Percentiles rank a stretch among this genome's conserved stretches.
Evolutionary conservation across 2,329 filamentous ascomycete genomes (phyloP).

Genomic region (Pseudogymnoascus sp.): DNA sequence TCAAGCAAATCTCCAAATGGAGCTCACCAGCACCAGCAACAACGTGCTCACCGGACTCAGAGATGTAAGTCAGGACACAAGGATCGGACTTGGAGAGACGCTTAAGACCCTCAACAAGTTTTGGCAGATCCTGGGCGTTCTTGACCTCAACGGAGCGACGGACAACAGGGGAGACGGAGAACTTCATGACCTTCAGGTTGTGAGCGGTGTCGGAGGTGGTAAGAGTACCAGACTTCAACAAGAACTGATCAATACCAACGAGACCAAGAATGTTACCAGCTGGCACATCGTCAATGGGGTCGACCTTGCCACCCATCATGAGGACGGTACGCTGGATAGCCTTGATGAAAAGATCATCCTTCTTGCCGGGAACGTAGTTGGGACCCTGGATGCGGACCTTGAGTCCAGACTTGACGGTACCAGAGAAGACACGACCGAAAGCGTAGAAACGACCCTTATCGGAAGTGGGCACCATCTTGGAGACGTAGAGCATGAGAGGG

Average conservation of each 20-base stretch:
- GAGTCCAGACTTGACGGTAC: constrained; percentile 94
- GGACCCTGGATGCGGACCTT: constrained; percentile 99
- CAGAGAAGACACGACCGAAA: constrained; percentile 99
- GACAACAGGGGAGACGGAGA: constrained; percentile 98
- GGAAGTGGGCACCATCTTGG: constrained; percentile 99
- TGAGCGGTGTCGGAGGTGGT: constrained; percentile 95
- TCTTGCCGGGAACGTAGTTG: constrained; percentile 97
- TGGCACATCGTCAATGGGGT: constrained; percentile 97
- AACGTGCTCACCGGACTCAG: constrained; percentile 93
- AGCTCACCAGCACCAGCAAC: constrained; percentile 99
- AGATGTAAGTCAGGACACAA: constrained; percentile 87
- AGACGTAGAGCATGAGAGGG: constrained; percentile 99
- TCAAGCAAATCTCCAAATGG: constrained; percentile 99
- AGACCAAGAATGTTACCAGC: constrained; percentile 99
- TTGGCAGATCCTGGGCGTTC: constrained; percentile 99
- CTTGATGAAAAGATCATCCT: constrained; percentile 99
- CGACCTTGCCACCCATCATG: constrained; percentile 99
- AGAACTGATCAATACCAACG: constrained; percentile 99
- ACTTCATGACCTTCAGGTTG: constrained; percentile 99
- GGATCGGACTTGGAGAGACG: constrained; percentile 99
- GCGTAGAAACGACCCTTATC: constrained; percentile 99
- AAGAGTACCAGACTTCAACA: constrained; percentile 99
- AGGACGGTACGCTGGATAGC: constrained; percentile 98
- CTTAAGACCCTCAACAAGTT: constrained; percentile 99
- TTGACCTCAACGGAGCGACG: constrained; percentile 98